These are phyloP conservation scores for Epicoccum sorghinum DNA, from an alignment of 2,329 filamentous ascomycete genomes.

Conservation along the genomic window DNA sequence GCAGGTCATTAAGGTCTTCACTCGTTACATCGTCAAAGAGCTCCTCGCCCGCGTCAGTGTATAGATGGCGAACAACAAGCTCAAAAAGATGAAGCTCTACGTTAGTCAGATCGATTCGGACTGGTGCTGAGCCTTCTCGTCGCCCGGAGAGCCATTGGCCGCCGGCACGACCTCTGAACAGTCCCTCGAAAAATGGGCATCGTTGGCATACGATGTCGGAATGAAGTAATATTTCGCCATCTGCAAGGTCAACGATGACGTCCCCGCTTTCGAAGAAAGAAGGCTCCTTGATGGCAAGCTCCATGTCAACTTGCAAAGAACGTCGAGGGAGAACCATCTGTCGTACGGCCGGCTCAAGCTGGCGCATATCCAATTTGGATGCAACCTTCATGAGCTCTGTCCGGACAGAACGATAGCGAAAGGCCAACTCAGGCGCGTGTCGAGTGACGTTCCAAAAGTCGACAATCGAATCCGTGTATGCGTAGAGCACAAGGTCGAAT, in stretches of 20 bases:
- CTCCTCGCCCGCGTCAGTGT: constrained; percentile 79
- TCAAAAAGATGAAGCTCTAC: constrained; percentile 75
- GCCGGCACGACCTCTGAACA: constrained; percentile 86
- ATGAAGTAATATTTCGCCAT: constrained; percentile 73
- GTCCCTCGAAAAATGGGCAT: constrained; percentile 88
- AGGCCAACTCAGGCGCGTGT: constrained; percentile 68
- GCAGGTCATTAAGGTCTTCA: constrained; percentile 56
- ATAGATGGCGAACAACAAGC: constrained; percentile 80
- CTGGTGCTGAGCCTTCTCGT: constrained; percentile 57
- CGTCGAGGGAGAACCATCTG: constrained; percentile 71
- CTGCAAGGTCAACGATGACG: constrained; percentile 77
- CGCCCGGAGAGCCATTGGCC: constrained; percentile 83
- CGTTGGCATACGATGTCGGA: constrained; percentile 79
- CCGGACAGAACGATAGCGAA: constrained; percentile 79
- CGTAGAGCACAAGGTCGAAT: constrained; percentile 77
- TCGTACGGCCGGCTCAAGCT: constrained; percentile 77
- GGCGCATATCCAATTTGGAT: constrained; percentile 70
- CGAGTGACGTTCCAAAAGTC: constrained; percentile 86
- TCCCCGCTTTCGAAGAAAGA: constrained; percentile 81
- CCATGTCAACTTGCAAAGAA: constrained; percentile 73
- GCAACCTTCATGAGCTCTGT: constrained; percentile 88
- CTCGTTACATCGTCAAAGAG: constrained; percentile 80
- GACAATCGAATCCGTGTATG: constrained; percentile 79
- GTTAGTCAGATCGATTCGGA: constrained; percentile 83
- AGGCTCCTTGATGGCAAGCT: constrained; percentile 69